A percentile compares a stretch with the other conserved stretches of the same genome.
phyloP scores from a whole-genome alignment of 129 eudicot species.

The Kitagawia praeruptora region DNA sequence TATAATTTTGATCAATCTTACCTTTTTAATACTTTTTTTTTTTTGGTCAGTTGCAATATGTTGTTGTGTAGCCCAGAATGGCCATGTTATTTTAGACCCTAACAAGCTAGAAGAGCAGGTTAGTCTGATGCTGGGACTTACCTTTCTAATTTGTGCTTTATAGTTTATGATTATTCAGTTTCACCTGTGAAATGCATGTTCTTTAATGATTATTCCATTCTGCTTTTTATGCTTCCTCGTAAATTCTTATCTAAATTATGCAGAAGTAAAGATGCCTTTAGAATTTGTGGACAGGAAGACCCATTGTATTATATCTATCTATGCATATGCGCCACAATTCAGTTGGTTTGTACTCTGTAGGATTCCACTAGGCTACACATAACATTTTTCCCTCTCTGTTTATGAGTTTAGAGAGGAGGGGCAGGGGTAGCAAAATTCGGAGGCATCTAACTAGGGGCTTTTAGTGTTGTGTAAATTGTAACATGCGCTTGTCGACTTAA shows the following conservation, averaged over 20 bases:
- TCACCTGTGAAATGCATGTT: not conserved
- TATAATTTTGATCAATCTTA: not conserved
- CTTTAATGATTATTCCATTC: not conserved
- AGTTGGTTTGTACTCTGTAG: not conserved
- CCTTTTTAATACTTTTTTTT: conserved; percentile 6
- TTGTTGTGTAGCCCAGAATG: conserved; percentile 66
- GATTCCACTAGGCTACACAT: not conserved
- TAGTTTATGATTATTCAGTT: not conserved
- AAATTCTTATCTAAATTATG: not conserved
- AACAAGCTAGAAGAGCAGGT: conserved; percentile 86
- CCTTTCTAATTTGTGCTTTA: not conserved
- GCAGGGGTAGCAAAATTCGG: not conserved
- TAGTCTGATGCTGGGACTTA: not conserved
- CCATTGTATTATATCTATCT: not conserved
- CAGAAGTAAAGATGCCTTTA: not conserved
- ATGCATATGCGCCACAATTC: not conserved
- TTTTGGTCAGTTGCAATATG: conserved; percentile 54
- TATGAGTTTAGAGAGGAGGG: not conserved
- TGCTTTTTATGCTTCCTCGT: not conserved
- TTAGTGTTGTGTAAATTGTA: not conserved
- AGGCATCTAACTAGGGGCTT: no score
- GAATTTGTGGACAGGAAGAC: not conserved
- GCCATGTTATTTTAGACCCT: conserved; percentile 57
- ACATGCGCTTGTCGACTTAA: not conserved
- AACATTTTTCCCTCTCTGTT: not conserved